Conservation (phyloP, 495 filamentous ascomycete species). For the Lichina pygmaea region DNA sequence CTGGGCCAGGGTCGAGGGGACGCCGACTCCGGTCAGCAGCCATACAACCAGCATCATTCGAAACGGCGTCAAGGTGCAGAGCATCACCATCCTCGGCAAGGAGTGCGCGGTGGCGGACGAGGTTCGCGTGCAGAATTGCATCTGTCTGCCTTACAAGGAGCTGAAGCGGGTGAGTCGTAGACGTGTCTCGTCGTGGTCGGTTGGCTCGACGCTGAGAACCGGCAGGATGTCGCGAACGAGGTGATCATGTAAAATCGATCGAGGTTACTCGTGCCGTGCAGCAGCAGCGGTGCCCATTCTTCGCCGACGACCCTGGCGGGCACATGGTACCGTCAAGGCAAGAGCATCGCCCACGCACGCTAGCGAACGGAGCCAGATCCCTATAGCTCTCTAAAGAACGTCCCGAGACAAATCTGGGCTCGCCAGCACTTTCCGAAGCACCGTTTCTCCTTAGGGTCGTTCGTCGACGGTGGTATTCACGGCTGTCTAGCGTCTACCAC, state of each 20-base stretch:
- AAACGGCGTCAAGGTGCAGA: constrained; percentile 95
- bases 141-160: constrained; percentile 95
- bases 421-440: no score
- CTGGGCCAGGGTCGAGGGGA: constrained; percentile 94
- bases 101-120: constrained; percentile 90
- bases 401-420: no score
- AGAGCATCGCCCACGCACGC: no score
- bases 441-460: no score
- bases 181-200: not conserved
- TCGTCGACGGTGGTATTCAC: no score
- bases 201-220: constrained; percentile 12
- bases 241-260: constrained; percentile 63
- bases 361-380: no score
- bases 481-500: no score
- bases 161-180: constrained; percentile 62
- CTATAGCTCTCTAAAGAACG: no score
- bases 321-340: no score
- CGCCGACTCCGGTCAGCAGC: constrained; percentile 64
- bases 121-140: constrained; percentile 91
- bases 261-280: no score
- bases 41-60: constrained; percentile 89
- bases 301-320: no score
- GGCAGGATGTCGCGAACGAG: constrained; percentile 71
- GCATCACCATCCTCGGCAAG: constrained; percentile 92
- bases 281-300: no score